Evolutionary conservation across 1,284 basidiomycete species (phyloP), one percentile per base, ranked within the genome.

Genomic region (Apiotrichum sp.): DNA sequence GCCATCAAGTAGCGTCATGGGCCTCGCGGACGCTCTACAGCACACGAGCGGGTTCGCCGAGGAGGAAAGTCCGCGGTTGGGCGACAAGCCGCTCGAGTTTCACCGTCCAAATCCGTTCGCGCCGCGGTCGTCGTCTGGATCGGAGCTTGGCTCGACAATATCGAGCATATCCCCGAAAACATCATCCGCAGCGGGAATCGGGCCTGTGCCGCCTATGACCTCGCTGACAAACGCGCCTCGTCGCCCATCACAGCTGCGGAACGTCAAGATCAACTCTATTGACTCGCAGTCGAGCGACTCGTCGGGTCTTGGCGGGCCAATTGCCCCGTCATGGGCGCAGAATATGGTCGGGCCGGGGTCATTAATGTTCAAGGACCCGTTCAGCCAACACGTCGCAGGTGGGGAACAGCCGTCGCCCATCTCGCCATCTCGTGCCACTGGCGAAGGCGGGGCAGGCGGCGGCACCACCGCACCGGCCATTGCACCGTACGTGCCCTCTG

Each of bases 221-320:
- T 14, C 39, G 4, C n/a, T 42, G 11, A 61, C 56, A 14, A 51
- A 69, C 52, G 33, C 68, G 39, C 73, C 74, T 4, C 64, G 76
- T 9, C 65, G 76, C 7, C 74, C 76, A 3, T 75, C 73, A 4
- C 72, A 74, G 44, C 59, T 77, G 1, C 63, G 74, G 4, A 73
- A 74, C 50, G 65, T 75, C 47, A 72, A 72, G 53, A 67, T 67
- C 46, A 66, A 66, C 31, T 69, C 68, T 8, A 43, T 65, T 5
- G 69, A 66, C 41, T 70, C 66, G 29, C 61, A 68, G 22, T 50
- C 49, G 46, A 67, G 53, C 33, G 67, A 66, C 22, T 45, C 48
- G 14, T 47, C 53, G 9, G 61, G 58, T 31, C 44, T 65, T 38
- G 67, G 65, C 2, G 45, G 45, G 10, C 66, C 68, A 0, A 57